Percentiles rank a stretch among this genome's conserved stretches.
These are phyloP conservation scores for Chamaenerion angustifolium DNA, from an alignment of 345 rosid species.

Conservation along the genomic window DNA sequence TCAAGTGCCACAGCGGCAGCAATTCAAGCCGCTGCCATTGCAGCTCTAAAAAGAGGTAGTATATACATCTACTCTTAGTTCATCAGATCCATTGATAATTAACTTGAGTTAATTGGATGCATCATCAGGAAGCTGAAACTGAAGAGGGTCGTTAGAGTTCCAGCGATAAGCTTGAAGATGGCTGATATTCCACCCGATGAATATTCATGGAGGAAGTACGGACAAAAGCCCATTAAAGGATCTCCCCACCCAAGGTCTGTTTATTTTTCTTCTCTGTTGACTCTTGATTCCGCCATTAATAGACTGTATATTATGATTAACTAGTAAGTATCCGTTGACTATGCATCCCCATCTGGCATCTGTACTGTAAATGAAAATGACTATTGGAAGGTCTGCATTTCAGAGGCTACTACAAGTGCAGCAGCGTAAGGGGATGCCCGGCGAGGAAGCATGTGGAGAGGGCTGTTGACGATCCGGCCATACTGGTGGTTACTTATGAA, in stretches of 20 bases:
- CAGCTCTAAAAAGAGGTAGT: conserved; percentile 63
- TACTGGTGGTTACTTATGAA: conserved; percentile 84
- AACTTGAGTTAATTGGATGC: too few species aligned
- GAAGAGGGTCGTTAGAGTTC: conserved; percentile 70
- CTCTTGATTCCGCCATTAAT: too few species aligned
- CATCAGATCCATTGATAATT: too few species aligned
- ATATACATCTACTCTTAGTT: too few species aligned
- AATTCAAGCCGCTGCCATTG: conserved; percentile 82
- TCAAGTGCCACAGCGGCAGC: conserved; percentile 47
- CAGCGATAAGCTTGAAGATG: conserved; percentile 78
- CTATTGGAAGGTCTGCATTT: not conserved
- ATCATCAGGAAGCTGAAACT: conserved; percentile 45
- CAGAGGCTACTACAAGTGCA: conserved; percentile 98
- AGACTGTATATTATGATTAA: too few species aligned
- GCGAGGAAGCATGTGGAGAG: conserved; percentile 96
- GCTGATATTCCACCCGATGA: conserved; percentile 97
- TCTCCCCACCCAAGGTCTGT: conserved; percentile 91
- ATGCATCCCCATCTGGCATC: too few species aligned
- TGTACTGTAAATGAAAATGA: too few species aligned
- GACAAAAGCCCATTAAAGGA: conserved; percentile 97
- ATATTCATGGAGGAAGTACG: conserved; percentile 93
- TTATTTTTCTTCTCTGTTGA: too few species aligned
- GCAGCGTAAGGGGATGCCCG: conserved; percentile 88
- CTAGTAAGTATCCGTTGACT: too few species aligned
- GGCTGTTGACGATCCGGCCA: conserved; percentile 66